Base-by-base conservation (phyloP, 2,329 filamentous ascomycete species). In the Camptophora hylomeconis region DNA sequence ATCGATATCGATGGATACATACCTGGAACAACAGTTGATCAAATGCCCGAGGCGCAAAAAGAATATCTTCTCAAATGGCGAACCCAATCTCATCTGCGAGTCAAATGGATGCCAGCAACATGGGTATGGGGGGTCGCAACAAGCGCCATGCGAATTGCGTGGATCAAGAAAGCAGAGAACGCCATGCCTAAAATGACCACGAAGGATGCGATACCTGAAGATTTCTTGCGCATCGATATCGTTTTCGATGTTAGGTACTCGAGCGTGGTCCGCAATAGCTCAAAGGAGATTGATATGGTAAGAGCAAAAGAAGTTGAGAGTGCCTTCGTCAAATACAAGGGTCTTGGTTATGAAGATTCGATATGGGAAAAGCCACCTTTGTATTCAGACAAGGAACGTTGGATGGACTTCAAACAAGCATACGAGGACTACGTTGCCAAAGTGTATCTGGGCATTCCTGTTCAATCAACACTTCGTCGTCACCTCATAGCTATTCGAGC, bases 41-140 rank as follows among this genome's bases (percentile, higher is more conserved):
- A 69, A 30, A 57, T 81, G n/a, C 53, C 57, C 7, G 78, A 89
- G 46, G 78, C 83, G 31, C 65, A 80, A n/a, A 86, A 86, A 40
- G 83, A 94, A 42, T 98, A 95, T 46, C 67, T 98, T 2, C 59
- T 98, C 44, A 93, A 89, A 49, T 95, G 86, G 82, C 73, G 79
- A 24, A 63, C 65, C 0, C 65, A 71, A 32, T 93, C 87, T 0
- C 92, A 94, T 46, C 78, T 75, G 38, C 76, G 81, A 40, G 82
- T 80, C 30, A 65, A 63, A 5, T 98, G 92, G 89, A 80, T 83
- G 66, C 73, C 83, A 7, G 89, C 87, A 8, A 67, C 78, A 10
- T 98, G 89, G 89, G 68, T 92, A 1, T 87, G 72, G 63, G 83
- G 84, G 5, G 64, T 78, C 7, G 69, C 71, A 10, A 57, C 67